phyloP scores from a whole-genome alignment of 768 basidiomycete genomes.

The Lentinula edodes region DNA sequence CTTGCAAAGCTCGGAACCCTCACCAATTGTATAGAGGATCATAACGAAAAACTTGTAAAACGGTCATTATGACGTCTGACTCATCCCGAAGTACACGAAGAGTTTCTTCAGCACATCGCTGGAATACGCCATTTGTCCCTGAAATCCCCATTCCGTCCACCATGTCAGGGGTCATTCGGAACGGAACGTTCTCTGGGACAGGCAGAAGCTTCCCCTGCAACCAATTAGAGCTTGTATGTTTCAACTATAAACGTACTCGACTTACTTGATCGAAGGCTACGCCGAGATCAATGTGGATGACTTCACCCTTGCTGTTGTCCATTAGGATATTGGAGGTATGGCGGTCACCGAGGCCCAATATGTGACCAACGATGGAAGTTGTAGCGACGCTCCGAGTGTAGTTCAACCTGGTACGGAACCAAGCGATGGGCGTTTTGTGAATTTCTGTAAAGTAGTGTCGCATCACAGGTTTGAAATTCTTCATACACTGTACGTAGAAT shows the following conservation, averaged over 20 bases:
- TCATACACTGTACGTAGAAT: conserved; percentile 31
- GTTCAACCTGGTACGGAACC: conserved; percentile 87
- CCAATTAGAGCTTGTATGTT: conserved; percentile 3
- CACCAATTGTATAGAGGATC: conserved; percentile 94
- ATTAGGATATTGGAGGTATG: conserved; percentile 91
- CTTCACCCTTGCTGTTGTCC: conserved; percentile 76
- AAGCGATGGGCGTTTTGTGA: conserved; percentile 82
- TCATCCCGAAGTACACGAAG: conserved; percentile 83
- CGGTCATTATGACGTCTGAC: conserved; percentile 86
- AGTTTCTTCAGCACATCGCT: conserved; percentile 92
- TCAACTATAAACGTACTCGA: neutral
- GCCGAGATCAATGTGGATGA: conserved; percentile 94
- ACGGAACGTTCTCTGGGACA: conserved; percentile 87
- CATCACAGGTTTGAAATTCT: conserved; percentile 76
- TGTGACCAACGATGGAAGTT: conserved; percentile 88
- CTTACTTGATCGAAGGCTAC: conserved; percentile 93
- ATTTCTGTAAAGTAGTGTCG: conserved; percentile 91
- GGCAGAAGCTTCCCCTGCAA: conserved; percentile 70
- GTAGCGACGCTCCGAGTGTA: conserved; percentile 93
- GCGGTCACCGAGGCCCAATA: conserved; percentile 89
- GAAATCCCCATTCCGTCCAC: conserved; percentile 91
- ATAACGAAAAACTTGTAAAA: conserved; percentile 94
- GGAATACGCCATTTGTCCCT: conserved; percentile 91
- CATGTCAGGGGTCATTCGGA: conserved; percentile 91
- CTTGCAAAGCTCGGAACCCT: conserved; percentile 12